Percentiles rank a stretch among this genome's conserved stretches.
Evolutionary conservation across 495 filamentous ascomycete genomes (phyloP).

Genomic region (Gamarada debralockiae): DNA sequence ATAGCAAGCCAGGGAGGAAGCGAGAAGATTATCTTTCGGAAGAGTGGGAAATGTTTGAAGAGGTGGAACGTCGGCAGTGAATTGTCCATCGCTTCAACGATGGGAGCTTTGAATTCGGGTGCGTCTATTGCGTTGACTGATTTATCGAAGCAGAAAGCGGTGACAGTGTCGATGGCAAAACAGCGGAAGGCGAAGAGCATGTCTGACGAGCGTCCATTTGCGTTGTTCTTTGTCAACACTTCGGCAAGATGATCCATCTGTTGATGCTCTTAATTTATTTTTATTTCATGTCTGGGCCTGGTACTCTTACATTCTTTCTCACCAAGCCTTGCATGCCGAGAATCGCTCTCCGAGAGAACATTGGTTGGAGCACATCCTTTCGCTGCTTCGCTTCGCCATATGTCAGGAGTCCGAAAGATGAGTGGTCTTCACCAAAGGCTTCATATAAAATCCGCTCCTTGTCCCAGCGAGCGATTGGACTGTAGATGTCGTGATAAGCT

Average conservation of each 20-base stretch:
- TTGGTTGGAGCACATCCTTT: slow-evolving; percentile 28
- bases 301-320: slow-evolving; percentile 26
- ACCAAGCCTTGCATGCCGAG: slow-evolving; percentile 29
- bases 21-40: slow-evolving; percentile 24
- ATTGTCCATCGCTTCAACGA: slow-evolving; percentile 29
- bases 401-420: slow-evolving; percentile 31
- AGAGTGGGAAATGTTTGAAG: slow-evolving; percentile 31
- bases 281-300: not conserved
- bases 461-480: slow-evolving; percentile 27
- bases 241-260: slow-evolving; percentile 26
- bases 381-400: slow-evolving; percentile 33
- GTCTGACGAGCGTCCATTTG: slow-evolving; percentile 15
- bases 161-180: slow-evolving; percentile 37
- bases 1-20: slow-evolving; percentile 27
- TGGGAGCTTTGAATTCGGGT: slow-evolving; percentile 30
- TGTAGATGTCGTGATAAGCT: slow-evolving; percentile 38
- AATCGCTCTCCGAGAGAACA: slow-evolving; percentile 34
- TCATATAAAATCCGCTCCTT: slow-evolving; percentile 33
- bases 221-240: slow-evolving; percentile 18
- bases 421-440: slow-evolving; percentile 29
- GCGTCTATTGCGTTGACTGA: slow-evolving; percentile 28
- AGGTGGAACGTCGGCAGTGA: slow-evolving; percentile 16
- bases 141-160: slow-evolving; percentile 32
- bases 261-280: not conserved
- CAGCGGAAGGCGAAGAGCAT: slow-evolving; percentile 32